phyloP scores from a whole-genome alignment of 2,329 filamentous ascomycete genomes.

The Fusarium multiceps region DNA sequence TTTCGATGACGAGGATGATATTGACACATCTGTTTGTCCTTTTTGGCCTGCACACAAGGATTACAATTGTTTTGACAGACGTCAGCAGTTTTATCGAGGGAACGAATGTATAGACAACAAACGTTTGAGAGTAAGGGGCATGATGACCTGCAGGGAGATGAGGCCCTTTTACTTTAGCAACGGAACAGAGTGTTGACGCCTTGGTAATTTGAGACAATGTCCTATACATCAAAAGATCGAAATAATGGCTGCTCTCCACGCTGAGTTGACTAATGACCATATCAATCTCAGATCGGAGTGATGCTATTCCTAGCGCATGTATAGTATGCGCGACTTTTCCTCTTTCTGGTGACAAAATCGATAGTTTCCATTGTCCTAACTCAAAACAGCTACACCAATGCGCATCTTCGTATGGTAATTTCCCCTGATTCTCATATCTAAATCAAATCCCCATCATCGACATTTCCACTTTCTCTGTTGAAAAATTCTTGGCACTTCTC shows the following conservation, averaged over 20 bases:
- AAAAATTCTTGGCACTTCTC: neutral
- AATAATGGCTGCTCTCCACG: too few relatives aligned
- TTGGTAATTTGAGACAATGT: too few relatives aligned
- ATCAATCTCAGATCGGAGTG: neutral
- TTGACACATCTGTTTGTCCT: accelerated
- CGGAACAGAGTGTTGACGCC: too few relatives aligned
- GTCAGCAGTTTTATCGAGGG: accelerated
- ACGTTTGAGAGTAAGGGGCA: neutral
- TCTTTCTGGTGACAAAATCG: neutral
- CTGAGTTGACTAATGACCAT: neutral
- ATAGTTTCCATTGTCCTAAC: neutral
- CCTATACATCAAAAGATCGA: too few relatives aligned
- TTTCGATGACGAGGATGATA: accelerated
- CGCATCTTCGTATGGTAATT: neutral
- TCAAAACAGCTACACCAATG: accelerated
- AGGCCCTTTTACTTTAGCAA: too few relatives aligned
- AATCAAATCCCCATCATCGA: too few relatives aligned
- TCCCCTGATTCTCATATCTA: neutral
- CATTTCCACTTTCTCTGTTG: neutral
- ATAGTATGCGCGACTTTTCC: neutral
- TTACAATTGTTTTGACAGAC: accelerated
- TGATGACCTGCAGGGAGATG: neutral
- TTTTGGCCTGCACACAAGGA: accelerated
- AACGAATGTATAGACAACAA: neutral
- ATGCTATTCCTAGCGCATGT: neutral